A percentile compares a stretch with the other conserved stretches of the same genome.
Conservation (phyloP, 2,329 filamentous ascomycete genomes). For the Aureobasidium pullulans region DNA sequence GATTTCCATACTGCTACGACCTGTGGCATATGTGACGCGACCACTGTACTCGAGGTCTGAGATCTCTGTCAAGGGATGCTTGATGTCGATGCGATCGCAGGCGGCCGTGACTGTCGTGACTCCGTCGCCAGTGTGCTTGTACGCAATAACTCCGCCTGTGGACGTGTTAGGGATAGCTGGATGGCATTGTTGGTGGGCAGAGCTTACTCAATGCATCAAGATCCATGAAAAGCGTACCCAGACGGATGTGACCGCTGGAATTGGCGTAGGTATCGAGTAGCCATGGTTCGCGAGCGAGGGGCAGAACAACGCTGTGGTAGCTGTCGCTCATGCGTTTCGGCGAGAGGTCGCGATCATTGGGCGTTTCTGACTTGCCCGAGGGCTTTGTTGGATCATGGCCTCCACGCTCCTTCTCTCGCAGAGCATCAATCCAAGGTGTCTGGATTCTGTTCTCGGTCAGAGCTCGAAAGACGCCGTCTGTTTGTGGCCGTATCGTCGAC, state of each 20-base stretch:
- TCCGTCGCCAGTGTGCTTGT: conserved; percentile 61
- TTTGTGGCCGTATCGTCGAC: conserved; percentile 22
- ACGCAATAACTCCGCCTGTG: conserved; percentile 57
- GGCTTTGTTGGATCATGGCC: conserved; percentile 25
- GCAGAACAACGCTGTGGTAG: conserved; percentile 61
- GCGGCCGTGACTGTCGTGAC: conserved; percentile 59
- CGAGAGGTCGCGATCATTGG: conserved; percentile 47
- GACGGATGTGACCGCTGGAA: conserved; percentile 63
- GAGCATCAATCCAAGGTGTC: conserved; percentile 62
- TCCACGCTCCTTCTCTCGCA: conserved; percentile 44
- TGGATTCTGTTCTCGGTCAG: conserved; percentile 53
- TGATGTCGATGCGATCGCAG: conserved; percentile 58
- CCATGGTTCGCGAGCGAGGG: conserved; percentile 67
- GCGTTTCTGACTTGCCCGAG: conserved; percentile 28
- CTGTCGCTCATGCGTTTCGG: conserved; percentile 66
- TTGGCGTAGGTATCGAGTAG: conserved; percentile 72
- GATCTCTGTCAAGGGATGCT: conserved; percentile 66
- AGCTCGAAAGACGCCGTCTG: conserved; percentile 54
- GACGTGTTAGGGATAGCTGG: conserved; percentile 31
- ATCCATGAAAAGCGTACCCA: conserved; percentile 73
- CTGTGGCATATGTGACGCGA: conserved; percentile 63
- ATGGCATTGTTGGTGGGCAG: too few relatives aligned
- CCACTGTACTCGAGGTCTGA: conserved; percentile 70
- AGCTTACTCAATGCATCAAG: conserved; percentile 55
- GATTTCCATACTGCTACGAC: conserved; percentile 65